Evolutionary conservation across 371 early-diverging fungal genomes (phyloP), one percentile per base, ranked within the genome.

Genomic region (Mycotypha africana): DNA sequence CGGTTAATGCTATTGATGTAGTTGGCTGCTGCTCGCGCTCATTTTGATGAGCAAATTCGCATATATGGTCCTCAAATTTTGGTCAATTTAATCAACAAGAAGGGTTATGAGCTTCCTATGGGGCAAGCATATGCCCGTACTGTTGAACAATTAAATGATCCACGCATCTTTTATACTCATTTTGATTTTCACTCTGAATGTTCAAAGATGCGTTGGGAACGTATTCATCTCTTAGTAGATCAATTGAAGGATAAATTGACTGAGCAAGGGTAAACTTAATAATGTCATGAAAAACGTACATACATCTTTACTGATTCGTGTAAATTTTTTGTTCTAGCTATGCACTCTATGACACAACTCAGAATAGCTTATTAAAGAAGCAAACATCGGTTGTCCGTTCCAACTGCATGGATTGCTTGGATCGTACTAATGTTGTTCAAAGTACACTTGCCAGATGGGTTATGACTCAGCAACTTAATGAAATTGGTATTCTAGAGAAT

Each of bases 401-500:
- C 8, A 99, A 99, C 65, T 99, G 99, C 64, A 97, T 99, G 86
- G 99, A 99, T 73, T 99, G 98, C 56, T 72, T 99, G 39, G 99
- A 99, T 69, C 83, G 99, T 56, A 99, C 99, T 24, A 99, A 99
- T 55, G 95, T 99, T 5, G 93, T 97, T 2, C 99, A 99, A 61
- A 88, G 86, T 21, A 87, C 88, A 11, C 59, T 97, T 30, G 93
- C 93, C 14, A 81, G 89, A 12, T 68, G 67, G 49, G 67, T 84
- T 2, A 56, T 93, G 35, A 75, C 70, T 19, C 66, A 67, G 28
- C 89, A 91, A 55, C 59, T 91, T 16, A 79, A 78, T 16, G 74
- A 79, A 4, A 24, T 78, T 10, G 82, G 74, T n/a, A 65, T 89
- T 15, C 53, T 91, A 22, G 66, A 65, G 1, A 46, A 72, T 7